These are phyloP conservation scores for Knufia petricola DNA, from an alignment of 2,329 filamentous ascomycete genomes.

Conservation along the genomic window DNA sequence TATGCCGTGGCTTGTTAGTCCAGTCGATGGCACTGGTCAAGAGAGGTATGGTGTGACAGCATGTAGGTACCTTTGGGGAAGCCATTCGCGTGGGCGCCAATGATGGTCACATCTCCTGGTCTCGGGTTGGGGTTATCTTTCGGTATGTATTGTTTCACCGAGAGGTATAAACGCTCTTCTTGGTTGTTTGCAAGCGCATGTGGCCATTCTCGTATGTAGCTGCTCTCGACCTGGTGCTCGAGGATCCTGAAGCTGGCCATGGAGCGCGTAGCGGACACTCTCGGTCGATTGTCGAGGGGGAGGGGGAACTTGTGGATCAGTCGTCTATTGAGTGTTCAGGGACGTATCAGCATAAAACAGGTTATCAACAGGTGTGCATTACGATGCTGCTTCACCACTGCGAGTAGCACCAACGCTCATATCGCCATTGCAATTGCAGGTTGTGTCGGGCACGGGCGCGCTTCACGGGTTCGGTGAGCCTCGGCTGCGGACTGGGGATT, in stretches of 20 bases:
- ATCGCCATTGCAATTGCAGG: too few species aligned
- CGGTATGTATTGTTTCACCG: conserved; percentile 49
- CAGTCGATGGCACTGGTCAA: conserved; percentile 31
- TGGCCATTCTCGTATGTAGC: conserved; percentile 45
- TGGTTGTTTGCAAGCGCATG: conserved; percentile 38
- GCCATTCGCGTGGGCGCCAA: conserved; percentile 46
- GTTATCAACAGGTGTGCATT: too few species aligned
- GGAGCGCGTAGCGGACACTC: too few species aligned
- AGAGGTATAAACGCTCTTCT: conserved; percentile 40
- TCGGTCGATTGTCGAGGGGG: too few species aligned
- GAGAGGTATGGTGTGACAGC: background rate
- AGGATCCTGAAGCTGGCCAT: conserved; percentile 32
- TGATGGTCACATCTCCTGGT: conserved; percentile 43
- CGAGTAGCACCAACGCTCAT: too few species aligned
- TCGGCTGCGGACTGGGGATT: too few species aligned
- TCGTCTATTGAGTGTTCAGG: too few species aligned
- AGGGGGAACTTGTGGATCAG: too few species aligned
- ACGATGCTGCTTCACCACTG: too few species aligned
- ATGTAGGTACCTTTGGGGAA: conserved; percentile 42
- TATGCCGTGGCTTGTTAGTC: conserved; percentile 40
- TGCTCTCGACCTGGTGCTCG: conserved; percentile 39
- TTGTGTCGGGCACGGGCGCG: too few species aligned
- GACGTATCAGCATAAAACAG: too few species aligned
- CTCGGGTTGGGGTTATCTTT: conserved; percentile 35
- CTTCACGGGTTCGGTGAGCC: too few species aligned